Evolutionary conservation across 441 rosid genomes (phyloP).

Genomic region (Theobroma grandiflorum): DNA sequence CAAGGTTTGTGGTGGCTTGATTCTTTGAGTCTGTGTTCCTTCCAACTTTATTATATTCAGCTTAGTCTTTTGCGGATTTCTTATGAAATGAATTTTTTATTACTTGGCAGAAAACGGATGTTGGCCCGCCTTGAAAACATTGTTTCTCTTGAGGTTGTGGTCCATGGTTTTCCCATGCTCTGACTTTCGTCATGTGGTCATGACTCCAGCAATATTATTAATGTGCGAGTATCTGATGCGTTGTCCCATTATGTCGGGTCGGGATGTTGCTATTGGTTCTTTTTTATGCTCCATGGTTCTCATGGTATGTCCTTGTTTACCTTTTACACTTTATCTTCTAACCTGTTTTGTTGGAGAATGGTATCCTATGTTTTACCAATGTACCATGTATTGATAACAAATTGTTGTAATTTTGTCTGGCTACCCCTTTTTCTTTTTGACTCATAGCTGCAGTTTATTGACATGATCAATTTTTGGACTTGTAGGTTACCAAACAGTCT

Average conservation of each 20-base stretch:
- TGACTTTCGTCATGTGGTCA: constrained; percentile 91
- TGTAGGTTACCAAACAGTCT: constrained; percentile 74
- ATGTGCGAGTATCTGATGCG: constrained; percentile 97
- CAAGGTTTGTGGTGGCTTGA: constrained; percentile 55
- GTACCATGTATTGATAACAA: background rate
- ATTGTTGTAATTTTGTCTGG: background rate
- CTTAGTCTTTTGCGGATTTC: constrained; percentile 22
- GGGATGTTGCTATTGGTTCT: constrained; percentile 88
- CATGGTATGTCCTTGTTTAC: constrained; percentile 51
- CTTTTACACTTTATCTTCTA: background rate
- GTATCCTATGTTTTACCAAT: background rate
- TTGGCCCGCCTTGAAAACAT: constrained; percentile 90
- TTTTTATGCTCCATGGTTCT: constrained; percentile 87
- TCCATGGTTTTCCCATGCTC: constrained; percentile 94
- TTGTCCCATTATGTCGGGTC: constrained; percentile 77
- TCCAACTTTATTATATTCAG: background rate
- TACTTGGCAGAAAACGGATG: constrained; percentile 65
- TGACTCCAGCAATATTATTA: constrained; percentile 81
- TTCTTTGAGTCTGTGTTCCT: constrained; percentile 3
- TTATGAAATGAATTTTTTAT: constrained; percentile 24
- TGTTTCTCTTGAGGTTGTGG: constrained; percentile 89
- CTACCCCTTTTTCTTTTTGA: background rate
- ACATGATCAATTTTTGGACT: constrained; percentile 12
- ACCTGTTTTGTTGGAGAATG: background rate
- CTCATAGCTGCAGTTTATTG: constrained; percentile 19